Base-by-base conservation (phyloP, 345 rosid genomes). In the Euphorbia pulcherrima region DNA sequence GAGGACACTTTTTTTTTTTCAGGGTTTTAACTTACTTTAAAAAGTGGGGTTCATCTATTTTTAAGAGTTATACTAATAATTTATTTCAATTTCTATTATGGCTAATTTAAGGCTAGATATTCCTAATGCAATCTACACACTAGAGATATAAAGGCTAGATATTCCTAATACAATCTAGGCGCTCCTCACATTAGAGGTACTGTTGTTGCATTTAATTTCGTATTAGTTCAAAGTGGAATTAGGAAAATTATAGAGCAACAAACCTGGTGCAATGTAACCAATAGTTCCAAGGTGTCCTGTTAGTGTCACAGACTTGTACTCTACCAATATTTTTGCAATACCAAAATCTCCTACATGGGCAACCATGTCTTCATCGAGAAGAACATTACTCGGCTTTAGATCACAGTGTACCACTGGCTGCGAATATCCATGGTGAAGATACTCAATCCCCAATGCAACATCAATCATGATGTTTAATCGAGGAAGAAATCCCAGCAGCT, bases 181-280 rank as follows among this genome's bases (percentile, higher is more conserved):
- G n/a, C n/a, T n/a, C n/a, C n/a, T n/a, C n/a, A n/a, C n/a, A n/a
- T n/a, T n/a, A n/a, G n/a, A n/a, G n/a, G n/a, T n/a, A n/a, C n/a
- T n/a, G n/a, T n/a, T n/a, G n/a, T n/a, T n/a, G n/a, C n/a, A n/a
- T n/a, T n/a, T 50, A 50, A 16, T 0, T 16, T 4, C 20, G 54
- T 4, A 14, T 13, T 13, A 17, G 8, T 5, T 1, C 6, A 21
- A 54, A 21, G 28, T 17, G 2, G 13, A 26, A 6, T 50, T 3
- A 8, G 14, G 6, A 1, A 1, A 54, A 12, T 23, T 54, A 0
- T 20, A 54, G 11, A 54, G 9, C 50, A 44, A 9, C 16, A 54
- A 40, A 62, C 66, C 66, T 62, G 66, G 66, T 39, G 66, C 50
- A 14, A 62, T 62, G 30, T 62, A 62, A 21, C 66, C 66, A 9